phyloP scores from a whole-genome alignment of 768 basidiomycete genomes.

The Serendipita sp. region DNA sequence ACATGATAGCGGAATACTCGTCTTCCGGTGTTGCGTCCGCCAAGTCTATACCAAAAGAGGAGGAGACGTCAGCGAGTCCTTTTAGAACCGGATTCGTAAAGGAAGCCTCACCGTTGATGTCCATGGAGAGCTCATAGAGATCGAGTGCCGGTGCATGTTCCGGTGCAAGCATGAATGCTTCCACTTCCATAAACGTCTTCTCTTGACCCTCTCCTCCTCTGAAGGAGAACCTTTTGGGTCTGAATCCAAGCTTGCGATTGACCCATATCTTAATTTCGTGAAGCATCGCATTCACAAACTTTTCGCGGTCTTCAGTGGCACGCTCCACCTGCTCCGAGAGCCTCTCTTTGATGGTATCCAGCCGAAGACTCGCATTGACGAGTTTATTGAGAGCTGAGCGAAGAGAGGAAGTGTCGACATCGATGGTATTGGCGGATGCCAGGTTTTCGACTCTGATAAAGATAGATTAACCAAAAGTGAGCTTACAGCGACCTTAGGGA shows the following conservation, averaged over 20 bases:
- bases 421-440: slow-evolving; percentile 14
- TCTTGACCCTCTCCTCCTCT: neutral
- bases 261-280: neutral
- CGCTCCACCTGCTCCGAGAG: slow-evolving; percentile 4
- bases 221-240: neutral
- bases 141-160: neutral
- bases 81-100: neutral
- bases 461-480: neutral
- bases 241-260: neutral
- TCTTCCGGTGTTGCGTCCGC: neutral
- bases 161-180: slow-evolving; percentile 3
- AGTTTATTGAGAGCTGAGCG: slow-evolving; percentile 18
- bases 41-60: neutral
- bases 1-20: neutral
- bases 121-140: neutral
- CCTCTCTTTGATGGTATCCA: slow-evolving; percentile 20
- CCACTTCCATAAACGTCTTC: neutral
- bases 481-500: neutral
- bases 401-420: slow-evolving; percentile 18
- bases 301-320: slow-evolving; percentile 11
- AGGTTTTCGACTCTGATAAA: slow-evolving; percentile 35
- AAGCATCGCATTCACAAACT: slow-evolving; percentile 18
- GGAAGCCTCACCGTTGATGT: neutral
- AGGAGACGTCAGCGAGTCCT: slow-evolving; percentile 6
- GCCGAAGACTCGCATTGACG: slow-evolving; percentile 21